These are phyloP conservation scores for Phytopythium aichiense DNA, from an alignment of 352 stramenopile genomes.

Conservation along the genomic window DNA sequence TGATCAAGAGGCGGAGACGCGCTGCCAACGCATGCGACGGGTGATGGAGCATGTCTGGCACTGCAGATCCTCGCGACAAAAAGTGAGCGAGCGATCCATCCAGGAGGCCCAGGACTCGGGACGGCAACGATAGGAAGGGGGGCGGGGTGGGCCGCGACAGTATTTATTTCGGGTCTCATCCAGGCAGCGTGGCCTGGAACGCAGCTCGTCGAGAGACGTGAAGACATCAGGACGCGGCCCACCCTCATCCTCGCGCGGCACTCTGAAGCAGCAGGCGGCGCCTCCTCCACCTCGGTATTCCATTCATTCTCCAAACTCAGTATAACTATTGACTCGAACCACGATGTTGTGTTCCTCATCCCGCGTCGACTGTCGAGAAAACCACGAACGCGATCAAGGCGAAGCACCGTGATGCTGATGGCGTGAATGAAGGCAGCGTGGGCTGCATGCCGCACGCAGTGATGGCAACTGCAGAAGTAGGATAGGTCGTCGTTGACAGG, in stretches of 20 bases:
- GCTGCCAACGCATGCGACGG: background rate
- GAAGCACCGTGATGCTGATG: too few species aligned
- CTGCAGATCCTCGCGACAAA: background rate
- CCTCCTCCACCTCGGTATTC: background rate
- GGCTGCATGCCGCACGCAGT: too few species aligned
- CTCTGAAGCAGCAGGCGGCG: background rate
- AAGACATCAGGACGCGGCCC: background rate
- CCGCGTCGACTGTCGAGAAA: too few species aligned
- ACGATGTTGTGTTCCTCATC: too few species aligned
- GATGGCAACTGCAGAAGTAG: too few species aligned
- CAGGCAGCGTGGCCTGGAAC: background rate
- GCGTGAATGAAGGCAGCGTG: too few species aligned
- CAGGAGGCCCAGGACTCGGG: background rate
- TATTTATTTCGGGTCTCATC: conserved; percentile 2
- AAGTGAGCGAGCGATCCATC: background rate
- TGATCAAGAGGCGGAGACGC: background rate
- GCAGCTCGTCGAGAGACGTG: background rate
- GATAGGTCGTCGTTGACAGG: too few species aligned
- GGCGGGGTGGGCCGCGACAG: background rate
- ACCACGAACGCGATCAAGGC: too few species aligned
- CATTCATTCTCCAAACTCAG: conserved; percentile 7
- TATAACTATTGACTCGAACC: conserved; percentile 2
- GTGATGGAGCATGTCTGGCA: background rate
- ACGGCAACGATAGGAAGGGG: background rate
- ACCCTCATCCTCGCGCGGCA: background rate